Evolutionary conservation across 208 protist species (phyloP), one percentile per base, ranked within the genome.

Genomic region (Ichthyophonus hoferi): DNA sequence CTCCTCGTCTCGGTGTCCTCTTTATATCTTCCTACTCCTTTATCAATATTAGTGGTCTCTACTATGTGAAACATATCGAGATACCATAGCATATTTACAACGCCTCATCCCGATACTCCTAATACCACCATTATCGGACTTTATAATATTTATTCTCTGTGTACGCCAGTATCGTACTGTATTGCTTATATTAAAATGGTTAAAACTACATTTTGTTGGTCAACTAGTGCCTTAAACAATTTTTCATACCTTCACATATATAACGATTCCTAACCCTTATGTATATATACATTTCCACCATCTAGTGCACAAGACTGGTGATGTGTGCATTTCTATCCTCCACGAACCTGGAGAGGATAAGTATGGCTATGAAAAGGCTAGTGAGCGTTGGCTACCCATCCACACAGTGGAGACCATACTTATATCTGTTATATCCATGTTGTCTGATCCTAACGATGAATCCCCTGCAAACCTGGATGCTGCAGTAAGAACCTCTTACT

Each of bases 381-480:
- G 40, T 78, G 95, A 97, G 89, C 86, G 94, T 40, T 97, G 95
- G 95, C 42, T 85, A 31, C 95, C 95, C 79, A 90, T 95, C 40
- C 92, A 96, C 41, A 94, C 91, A 1, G 94, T 97, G 0, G 92
- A 95, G 40, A 95, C 91, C 38, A 96, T 97, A 85, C 42, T 97
- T 3, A 43, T 97, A 1, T 93, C 86, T 83, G 94, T 97, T 17
- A 93, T 97, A 34, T 95, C 94, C 34, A 95, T 97, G 91, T 90
- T 97, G 1, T 90, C 89, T 58, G 90, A 94, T 79, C 95, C 96
- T 67, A 97, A 96, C 89, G 94, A 96, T 79, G 93, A 96, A 58
- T 95, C 92, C 34, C 96, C 96, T 31, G 96, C 96, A 31, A 97
- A 97, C 82, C 67, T 96, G 1, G 96, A 97, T 82, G 96, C 96